Base-by-base conservation (phyloP, 306 rosid species). In the Medicago ruthenica region DNA sequence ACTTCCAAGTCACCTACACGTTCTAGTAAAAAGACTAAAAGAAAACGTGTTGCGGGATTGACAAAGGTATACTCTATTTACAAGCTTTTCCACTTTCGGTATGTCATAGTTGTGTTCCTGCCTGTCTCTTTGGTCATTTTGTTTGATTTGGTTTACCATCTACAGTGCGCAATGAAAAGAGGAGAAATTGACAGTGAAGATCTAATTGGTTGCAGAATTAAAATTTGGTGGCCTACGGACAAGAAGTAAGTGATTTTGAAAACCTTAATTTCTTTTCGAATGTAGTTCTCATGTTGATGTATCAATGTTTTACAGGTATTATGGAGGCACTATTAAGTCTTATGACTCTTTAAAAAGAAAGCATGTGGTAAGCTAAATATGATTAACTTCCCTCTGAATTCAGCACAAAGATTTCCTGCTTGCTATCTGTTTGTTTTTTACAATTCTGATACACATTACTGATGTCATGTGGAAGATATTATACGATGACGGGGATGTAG, bases 211-310 rank as follows among this genome's bases (percentile, higher is more conserved):
- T 89, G 92, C 87, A 90, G 93, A 83, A 87, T 96, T 73, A 96
- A 96, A 92, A 91, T 96, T 84, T 96, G 99, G 99, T 96, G 99
- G 99, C 99, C 97, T 74, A 77, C 81, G 90, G 99, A 96, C 91
- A 96, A 89, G 83, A 37, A 81, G 99, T 96, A 80, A 96, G 88
- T 76, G 59, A 39, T 76, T 48, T 72, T 45, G 65, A 24, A 62
- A 40, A 9, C 67, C 15, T 13, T 27, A 5, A 48, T 65, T 58
- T 34, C 37, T 51, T 70, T 59, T 41, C 22, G 41, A 67, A 61
- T 76, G 12, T 58, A 42, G 45, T 67, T 72, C 69, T 61, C 22
- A 61, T 67, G 15, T 74, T 83, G 74, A 61, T 40, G 69, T 71
- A 58, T 74, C 83, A 61, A 75, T 83, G 83, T 73, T 70, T 73